Conservation (phyloP, 2,329 filamentous ascomycete species). For the Neonectria faginata region DNA sequence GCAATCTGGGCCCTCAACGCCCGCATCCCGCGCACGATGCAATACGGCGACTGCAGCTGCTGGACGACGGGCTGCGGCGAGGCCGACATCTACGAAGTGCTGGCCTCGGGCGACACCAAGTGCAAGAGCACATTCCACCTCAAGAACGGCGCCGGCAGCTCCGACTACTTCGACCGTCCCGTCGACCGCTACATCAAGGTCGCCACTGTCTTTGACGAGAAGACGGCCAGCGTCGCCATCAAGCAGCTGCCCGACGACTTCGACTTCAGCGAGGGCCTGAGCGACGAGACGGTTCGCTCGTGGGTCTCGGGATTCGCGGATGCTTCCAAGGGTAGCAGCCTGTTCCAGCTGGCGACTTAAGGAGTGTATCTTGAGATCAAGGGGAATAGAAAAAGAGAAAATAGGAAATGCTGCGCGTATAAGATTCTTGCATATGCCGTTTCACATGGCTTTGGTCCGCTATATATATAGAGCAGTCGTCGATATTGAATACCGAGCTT, state of each 20-base stretch:
- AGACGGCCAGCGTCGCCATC: conserved; percentile 65
- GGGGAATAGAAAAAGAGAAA: not conserved
- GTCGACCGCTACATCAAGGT: conserved; percentile 69
- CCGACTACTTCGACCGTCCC: conserved; percentile 79
- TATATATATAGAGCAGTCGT: not conserved
- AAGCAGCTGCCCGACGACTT: conserved; percentile 60
- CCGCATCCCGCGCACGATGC: conserved; percentile 75
- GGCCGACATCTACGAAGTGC: conserved; percentile 80
- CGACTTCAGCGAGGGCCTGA: conserved; percentile 56
- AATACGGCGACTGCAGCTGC: conserved; percentile 80
- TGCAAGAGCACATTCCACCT: conserved; percentile 79
- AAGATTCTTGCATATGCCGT: conserved; percentile 5
- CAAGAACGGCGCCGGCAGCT: conserved; percentile 72
- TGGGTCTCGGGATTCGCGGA: conserved; percentile 46
- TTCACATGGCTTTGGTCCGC: not conserved
- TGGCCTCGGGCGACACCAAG: conserved; percentile 71
- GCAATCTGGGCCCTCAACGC: conserved; percentile 82
- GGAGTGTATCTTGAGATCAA: not conserved
- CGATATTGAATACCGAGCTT: conserved; percentile 2
- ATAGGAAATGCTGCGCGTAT: not conserved
- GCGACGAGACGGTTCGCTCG: conserved; percentile 51
- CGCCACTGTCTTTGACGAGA: conserved; percentile 70
- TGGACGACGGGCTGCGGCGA: conserved; percentile 78
- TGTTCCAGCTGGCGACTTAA: conserved; percentile 37
- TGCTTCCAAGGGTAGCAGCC: conserved; percentile 35